Evolutionary conservation across 2,329 filamentous ascomycete genomes (phyloP), one percentile per base, ranked within the genome.

Genomic region (Colletotrichum sp.): DNA sequence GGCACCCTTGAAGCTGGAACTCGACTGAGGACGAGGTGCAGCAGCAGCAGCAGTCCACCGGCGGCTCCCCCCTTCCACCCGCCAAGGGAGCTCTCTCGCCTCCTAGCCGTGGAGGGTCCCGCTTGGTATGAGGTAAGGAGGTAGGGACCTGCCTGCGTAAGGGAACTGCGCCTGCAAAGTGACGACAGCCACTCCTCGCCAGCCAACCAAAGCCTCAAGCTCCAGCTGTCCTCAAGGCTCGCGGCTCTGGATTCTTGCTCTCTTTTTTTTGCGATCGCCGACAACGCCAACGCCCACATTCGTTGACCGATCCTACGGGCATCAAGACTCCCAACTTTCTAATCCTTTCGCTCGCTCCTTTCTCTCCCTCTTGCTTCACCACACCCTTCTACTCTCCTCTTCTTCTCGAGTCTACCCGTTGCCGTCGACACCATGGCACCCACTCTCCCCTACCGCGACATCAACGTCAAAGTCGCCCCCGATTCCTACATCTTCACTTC

Each of bases 401-500:
- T 24, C 57, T 64, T 69, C 49, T 44, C 57, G 44, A 65, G 52
- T 32, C 69, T 59, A 57, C 73, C 36, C 36, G 67, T 44, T 36
- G n/a, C 69, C 21, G 52, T 21, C 67, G 32, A 67, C 71, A 79
- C 52, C 65, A 88, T 88, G 86, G 84, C 85, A 74, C 82, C 84
- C 72, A 80, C 86, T 49, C 86, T 92, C 80, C 97, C 96, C 26
- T 99, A 96, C 87, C 92, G 96, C 83, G 97, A 99, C 89, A 98
- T 99, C 89, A 99, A 99, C 85, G 93, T 99, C 85, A 96, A 98
- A 86, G 95, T 96, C 79, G 96, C 96, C 69, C 90, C 95, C 81
- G 95, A 96, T 81, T 94, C 97, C 83, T 99, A 99, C 89, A 95
- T 96, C 81, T 99, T 99, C 86, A 96, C 95, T 52, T 99, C 97